phyloP scores from a whole-genome alignment of 2,329 filamentous ascomycete genomes.

The Aspergillus sp. region DNA sequence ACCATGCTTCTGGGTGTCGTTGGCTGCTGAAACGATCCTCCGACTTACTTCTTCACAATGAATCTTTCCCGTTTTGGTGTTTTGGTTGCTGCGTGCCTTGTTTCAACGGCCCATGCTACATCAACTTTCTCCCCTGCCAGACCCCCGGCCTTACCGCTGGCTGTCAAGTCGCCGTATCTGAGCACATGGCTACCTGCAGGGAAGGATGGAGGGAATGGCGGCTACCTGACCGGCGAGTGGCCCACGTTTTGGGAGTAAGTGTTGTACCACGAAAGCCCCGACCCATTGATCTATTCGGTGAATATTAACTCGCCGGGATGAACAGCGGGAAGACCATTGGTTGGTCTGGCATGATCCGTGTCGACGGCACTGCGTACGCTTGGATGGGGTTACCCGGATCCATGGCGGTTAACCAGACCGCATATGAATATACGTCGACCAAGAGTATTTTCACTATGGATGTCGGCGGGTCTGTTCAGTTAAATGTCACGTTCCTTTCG shows the following conservation, averaged over 20 bases:
- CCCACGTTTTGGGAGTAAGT: conserved; percentile 60
- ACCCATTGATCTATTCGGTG: neutral
- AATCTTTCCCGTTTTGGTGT: conserved; percentile 19
- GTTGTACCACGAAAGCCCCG: neutral
- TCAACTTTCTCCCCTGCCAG: conserved; percentile 57
- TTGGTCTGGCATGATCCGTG: conserved; percentile 62
- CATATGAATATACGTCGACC: conserved; percentile 64
- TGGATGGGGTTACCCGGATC: conserved; percentile 57
- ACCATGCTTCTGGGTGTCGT: conserved; percentile 8
- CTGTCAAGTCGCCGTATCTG: conserved; percentile 67
- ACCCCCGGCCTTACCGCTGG: conserved; percentile 62
- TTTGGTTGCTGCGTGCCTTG: conserved; percentile 15
- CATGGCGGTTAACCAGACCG: conserved; percentile 48
- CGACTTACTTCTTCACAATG: conserved; percentile 16
- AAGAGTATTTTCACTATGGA: conserved; percentile 61
- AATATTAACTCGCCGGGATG: too few relatives aligned
- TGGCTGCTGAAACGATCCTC: conserved; percentile 3
- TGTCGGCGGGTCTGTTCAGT: conserved; percentile 51
- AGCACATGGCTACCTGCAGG: conserved; percentile 61
- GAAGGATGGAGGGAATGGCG: conserved; percentile 54
- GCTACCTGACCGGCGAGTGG: conserved; percentile 61
- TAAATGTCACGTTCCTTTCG: conserved; percentile 64
- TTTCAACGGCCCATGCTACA: conserved; percentile 13
- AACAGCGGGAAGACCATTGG: conserved; percentile 49
- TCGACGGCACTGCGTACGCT: conserved; percentile 56